Conservation (phyloP, 768 basidiomycete genomes). For the Fistulinella prunicolor region DNA sequence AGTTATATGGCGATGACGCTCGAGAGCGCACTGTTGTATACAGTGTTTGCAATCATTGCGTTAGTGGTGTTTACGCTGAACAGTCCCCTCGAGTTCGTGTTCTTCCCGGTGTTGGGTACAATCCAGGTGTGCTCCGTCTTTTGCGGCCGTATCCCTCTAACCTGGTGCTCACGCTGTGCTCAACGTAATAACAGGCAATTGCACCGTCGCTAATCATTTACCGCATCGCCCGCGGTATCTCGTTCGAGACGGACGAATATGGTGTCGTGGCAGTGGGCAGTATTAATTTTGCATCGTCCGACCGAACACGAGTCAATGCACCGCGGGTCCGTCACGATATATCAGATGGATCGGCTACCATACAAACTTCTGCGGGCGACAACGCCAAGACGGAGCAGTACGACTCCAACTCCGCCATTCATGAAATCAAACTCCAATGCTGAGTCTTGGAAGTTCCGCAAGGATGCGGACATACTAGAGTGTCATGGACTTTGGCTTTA, state of each 20-base stretch:
- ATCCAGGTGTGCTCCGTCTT: constrained; percentile 13
- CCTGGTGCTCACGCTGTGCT: too few relatives aligned
- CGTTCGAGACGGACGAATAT: background rate
- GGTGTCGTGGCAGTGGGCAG: background rate
- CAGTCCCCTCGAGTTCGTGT: constrained; percentile 23
- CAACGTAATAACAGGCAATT: background rate
- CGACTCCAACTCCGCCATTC: background rate
- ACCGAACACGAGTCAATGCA: background rate
- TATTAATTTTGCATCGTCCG: background rate
- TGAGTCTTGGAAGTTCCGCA: background rate
- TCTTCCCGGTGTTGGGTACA: constrained; percentile 20
- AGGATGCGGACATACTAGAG: too few relatives aligned
- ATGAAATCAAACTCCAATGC: background rate
- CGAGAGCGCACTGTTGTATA: constrained; percentile 23
- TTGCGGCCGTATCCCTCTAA: too few relatives aligned
- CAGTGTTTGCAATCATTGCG: constrained; percentile 8
- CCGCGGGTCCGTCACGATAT: background rate
- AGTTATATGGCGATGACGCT: constrained; percentile 25
- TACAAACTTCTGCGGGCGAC: background rate
- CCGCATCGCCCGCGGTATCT: background rate
- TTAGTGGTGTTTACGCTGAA: constrained; percentile 16
- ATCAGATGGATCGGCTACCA: background rate
- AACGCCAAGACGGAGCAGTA: background rate
- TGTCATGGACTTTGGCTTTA: too few relatives aligned
- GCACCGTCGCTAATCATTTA: background rate